Evolutionary conservation across 2,329 filamentous ascomycete species (phyloP).

Genomic region (Cercospora zeae-maydis): DNA sequence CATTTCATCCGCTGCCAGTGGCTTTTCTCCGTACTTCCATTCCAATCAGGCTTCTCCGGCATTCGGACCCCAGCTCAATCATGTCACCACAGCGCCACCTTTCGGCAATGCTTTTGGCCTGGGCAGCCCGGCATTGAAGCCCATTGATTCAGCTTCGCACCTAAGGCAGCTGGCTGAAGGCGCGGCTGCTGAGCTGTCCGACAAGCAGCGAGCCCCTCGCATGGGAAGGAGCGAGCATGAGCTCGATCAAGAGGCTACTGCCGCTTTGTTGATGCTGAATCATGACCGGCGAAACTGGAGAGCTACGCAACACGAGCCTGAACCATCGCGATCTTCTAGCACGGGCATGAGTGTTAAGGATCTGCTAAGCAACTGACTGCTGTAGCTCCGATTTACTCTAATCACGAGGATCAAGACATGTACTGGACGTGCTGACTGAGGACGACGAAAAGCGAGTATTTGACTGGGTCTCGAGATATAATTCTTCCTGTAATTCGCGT

Average conservation of each 20-base stretch:
- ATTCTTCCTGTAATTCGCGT: neutral
- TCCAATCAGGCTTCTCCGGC: constrained; percentile 56
- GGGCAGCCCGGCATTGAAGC: constrained; percentile 49
- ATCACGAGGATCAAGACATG: neutral
- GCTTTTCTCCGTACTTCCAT: constrained; percentile 39
- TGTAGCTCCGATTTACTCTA: neutral
- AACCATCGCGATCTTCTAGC: constrained; percentile 12
- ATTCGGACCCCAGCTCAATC: constrained; percentile 49
- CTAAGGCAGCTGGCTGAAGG: constrained; percentile 31
- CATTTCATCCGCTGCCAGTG: constrained; percentile 40
- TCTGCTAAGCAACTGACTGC: constrained; percentile 40
- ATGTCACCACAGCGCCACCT: constrained; percentile 25
- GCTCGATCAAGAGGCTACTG: constrained; percentile 70
- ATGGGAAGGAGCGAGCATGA: constrained; percentile 31
- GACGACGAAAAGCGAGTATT: neutral
- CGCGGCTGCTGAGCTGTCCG: constrained; percentile 28
- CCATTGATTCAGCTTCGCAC: constrained; percentile 47
- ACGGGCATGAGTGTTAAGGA: constrained; percentile 47
- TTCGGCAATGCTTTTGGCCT: constrained; percentile 27
- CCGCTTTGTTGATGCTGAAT: constrained; percentile 84
- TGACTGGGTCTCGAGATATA: neutral
- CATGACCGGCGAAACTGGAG: constrained; percentile 58
- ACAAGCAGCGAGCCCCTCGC: constrained; percentile 25
- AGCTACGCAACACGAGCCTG: constrained; percentile 21
- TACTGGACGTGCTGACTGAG: neutral